Evolutionary conservation across 352 stramenopile species (phyloP), one percentile per base, ranked within the genome.

Genomic region (Pythium guiyangense): DNA sequence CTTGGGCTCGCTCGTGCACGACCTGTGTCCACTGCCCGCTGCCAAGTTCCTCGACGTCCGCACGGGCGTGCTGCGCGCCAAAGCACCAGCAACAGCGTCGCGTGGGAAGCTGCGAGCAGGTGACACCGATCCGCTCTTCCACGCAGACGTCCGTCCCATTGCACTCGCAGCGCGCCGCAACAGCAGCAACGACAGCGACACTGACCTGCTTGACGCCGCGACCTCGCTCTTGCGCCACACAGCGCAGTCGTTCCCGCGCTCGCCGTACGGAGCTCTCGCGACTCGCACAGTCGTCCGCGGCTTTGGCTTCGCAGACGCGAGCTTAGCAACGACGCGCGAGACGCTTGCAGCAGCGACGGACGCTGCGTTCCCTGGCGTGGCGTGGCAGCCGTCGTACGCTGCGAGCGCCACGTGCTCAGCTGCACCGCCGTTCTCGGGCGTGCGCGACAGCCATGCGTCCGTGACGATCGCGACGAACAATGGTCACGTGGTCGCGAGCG

Each of bases 391-490:
- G 40, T 45, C 54, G n/a, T 53, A 49, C 29, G 44, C 45, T 1
- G 20, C 6, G 20, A 20, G 20, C 9, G 22, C 59, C n/a, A 35
- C 52, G 34, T 47, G 50, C 2, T 74, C 66, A 6, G 35, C 39
- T 1, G 54, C 53, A 12, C 9, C 50, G 12, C 67, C 70, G 10
- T 75, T 78, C 52, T 31, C 22, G 11, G 61, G 64, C 6, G 60
- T 45, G 4, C 29, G 29, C 29, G 29, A 34, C 29, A 34, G 29
- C 29, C 29, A 34, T 6, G 60, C 57, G 2, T 66, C 64, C 6
- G 44, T 67, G 26, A 70, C 62, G 4, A 34, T 79, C 18, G 55
- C 54, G 12, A 34, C 73, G 2, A 77, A 79, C 58, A 64, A 67
- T 37, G 70, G 70, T 0, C 67, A 79, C 29, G 64, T 62, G 12